Evolutionary conservation across 495 filamentous ascomycete genomes (phyloP), one percentile per base, ranked within the genome.

Genomic region (Pseudoneurospora amorphoporcata): DNA sequence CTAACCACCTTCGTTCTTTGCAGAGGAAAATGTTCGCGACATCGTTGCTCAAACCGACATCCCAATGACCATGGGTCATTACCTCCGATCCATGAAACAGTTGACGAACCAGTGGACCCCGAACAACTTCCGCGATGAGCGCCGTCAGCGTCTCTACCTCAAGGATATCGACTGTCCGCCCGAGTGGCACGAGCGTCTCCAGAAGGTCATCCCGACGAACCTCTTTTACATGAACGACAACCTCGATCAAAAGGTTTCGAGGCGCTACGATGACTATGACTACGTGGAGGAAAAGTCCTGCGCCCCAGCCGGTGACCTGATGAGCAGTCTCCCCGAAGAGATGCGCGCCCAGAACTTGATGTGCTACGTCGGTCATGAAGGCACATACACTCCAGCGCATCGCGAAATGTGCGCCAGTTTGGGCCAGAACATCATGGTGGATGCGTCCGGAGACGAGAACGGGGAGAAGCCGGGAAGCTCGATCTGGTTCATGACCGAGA

Each of bases 341-440:
- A 95, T 97, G 92, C 88, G 94, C 23, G 95, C 95, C 8, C 91
- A 96, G 73, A 99, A 99, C 72, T 85, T 99, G 77, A 97, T 98
- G 95, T 98, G 94, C 82, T 99, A 99, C 78, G 91, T 98, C 75
- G 95, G 95, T 3, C 95, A 98, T 76, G 95, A 99, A 82, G 95
- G 95, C 1, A 99, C 95, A 3, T 99, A 96, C 77, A 99, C 95
- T 0, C 94, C 95, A 70, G 92, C 94, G 17, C 95, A 99, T 80
- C 90, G 93, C 77, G 95, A 99, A 78, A 99, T 99, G 95, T 99
- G 95, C 81, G 95, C 92, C 17, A 95, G 90, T 72, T 84, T 99
- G 42, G 95, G 95, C 0, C 95, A 99, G 69, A 99, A 99, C 77
- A 91, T 99, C 70, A 99, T 99, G 95, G 93, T 99, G 3, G 92